Conservation (phyloP, 352 stramenopile genomes). For the Globisporangium abappressorium region DNA sequence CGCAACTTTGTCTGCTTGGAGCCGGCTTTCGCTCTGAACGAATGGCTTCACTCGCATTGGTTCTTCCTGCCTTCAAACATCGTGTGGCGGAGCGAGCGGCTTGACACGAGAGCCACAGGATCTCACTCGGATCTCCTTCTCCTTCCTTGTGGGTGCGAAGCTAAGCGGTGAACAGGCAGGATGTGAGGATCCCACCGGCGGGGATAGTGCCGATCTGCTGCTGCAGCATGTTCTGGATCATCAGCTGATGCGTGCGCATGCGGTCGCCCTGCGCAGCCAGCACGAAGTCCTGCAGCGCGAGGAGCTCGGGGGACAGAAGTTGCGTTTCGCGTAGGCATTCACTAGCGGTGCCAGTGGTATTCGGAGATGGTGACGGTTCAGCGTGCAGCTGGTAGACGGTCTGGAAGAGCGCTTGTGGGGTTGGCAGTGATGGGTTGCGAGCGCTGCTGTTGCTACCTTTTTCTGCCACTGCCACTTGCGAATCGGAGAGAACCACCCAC, state of each 20-base stretch:
- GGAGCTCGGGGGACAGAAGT: neutral
- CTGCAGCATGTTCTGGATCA: neutral
- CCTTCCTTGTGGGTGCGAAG: neutral
- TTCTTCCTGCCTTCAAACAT: too few relatives aligned
- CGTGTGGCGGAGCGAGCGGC: too few relatives aligned
- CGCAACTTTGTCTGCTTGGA: too few relatives aligned
- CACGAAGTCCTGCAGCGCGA: neutral
- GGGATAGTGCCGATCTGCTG: neutral
- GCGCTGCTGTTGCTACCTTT: too few relatives aligned
- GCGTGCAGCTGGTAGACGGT: neutral
- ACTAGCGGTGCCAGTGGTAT: too few relatives aligned
- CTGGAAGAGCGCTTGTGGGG: neutral
- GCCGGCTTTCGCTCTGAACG: too few relatives aligned
- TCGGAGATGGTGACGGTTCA: neutral
- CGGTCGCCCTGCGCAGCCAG: neutral
- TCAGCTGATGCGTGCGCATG: neutral
- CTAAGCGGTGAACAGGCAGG: neutral
- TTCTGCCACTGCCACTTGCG: neutral
- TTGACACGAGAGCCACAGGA: neutral
- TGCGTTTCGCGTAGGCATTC: neutral
- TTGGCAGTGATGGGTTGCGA: neutral
- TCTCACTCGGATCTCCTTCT: neutral
- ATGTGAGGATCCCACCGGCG: neutral
- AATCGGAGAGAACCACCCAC: constrained; percentile 13
- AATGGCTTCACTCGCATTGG: too few relatives aligned